Evolutionary conservation across 2,329 filamentous ascomycete species (phyloP).

Genomic region (Thermoascus crustaceus): DNA sequence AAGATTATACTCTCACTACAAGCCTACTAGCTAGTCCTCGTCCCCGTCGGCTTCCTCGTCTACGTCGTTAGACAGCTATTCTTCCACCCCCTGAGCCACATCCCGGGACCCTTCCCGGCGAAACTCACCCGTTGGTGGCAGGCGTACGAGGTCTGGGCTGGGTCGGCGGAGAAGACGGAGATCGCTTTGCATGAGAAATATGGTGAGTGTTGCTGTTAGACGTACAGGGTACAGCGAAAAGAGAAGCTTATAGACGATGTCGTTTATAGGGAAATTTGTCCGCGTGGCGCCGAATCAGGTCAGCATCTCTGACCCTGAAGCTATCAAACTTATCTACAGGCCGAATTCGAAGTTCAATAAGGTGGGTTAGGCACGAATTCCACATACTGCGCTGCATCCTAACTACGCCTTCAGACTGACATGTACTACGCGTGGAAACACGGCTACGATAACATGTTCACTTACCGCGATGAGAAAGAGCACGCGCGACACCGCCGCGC

Average conservation of each 20-base stretch:
- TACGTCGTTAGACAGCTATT: too few species aligned
- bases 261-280: conserved; percentile 7
- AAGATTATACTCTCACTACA: too few species aligned
- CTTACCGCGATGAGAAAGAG: conserved; percentile 9
- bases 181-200: conserved; percentile 12
- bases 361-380: too few species aligned
- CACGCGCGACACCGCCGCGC: conserved; percentile 8
- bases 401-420: conserved; percentile 8
- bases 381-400: background rate
- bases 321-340: conserved; percentile 9
- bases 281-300: conserved; percentile 12
- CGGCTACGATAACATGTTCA: conserved; percentile 8
- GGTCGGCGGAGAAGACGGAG: background rate
- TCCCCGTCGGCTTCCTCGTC: too few species aligned
- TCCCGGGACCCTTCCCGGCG: conserved; percentile 6
- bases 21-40: too few species aligned
- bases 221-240: too few species aligned
- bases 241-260: too few species aligned
- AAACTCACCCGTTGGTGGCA: conserved; percentile 3
- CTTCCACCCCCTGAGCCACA: conserved; percentile 3
- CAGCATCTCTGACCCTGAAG: conserved; percentile 8
- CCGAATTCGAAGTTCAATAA: background rate
- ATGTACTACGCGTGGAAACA: conserved; percentile 11
- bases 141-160: background rate
- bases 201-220: conserved; percentile 2